These are phyloP conservation scores for Russula ochroleuca DNA, from an alignment of 768 basidiomycete genomes.

Conservation along the genomic window DNA sequence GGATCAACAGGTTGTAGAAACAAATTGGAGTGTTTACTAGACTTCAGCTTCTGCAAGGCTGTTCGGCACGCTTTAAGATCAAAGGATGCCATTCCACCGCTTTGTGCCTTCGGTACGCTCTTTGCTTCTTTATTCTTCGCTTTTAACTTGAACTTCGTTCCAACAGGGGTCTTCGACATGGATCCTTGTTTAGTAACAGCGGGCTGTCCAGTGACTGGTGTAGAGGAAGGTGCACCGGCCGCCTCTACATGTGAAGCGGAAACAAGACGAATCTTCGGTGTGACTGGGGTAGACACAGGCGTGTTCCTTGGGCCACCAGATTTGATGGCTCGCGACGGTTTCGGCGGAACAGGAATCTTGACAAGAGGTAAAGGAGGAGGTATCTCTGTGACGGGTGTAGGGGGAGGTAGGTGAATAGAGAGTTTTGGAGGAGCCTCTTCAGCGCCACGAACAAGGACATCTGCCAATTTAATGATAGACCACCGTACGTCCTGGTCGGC, in stretches of 20 bases:
- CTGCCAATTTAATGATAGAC: conserved; percentile 87
- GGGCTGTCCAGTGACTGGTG: not conserved
- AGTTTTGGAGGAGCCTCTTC: conserved; percentile 85
- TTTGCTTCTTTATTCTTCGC: conserved; percentile 37
- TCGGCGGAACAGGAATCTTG: conserved; percentile 47
- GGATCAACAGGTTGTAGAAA: conserved; percentile 95
- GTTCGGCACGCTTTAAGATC: conserved; percentile 74
- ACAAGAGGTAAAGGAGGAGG: conserved; percentile 52
- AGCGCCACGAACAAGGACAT: conserved; percentile 76
- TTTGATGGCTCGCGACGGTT: conserved; percentile 35
- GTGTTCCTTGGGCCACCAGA: conserved; percentile 37
- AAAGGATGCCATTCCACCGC: conserved; percentile 68
- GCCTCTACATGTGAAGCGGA: conserved; percentile 33
- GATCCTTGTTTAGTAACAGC: conserved; percentile 14
- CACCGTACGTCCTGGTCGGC: conserved; percentile 87
- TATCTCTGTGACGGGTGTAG: conserved; percentile 64
- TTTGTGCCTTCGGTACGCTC: conserved; percentile 63
- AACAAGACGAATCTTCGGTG: conserved; percentile 49
- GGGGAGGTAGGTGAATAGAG: conserved; percentile 66
- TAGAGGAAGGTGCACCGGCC: conserved; percentile 32
- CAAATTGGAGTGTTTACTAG: conserved; percentile 64
- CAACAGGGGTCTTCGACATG: conserved; percentile 2
- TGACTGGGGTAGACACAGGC: conserved; percentile 32
- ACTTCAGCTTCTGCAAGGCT: conserved; percentile 72
- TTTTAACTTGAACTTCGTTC: conserved; percentile 22